These are phyloP conservation scores for Chaetomiaceae sp. DNA, from an alignment of 2,329 filamentous ascomycete species.

Conservation along the genomic window DNA sequence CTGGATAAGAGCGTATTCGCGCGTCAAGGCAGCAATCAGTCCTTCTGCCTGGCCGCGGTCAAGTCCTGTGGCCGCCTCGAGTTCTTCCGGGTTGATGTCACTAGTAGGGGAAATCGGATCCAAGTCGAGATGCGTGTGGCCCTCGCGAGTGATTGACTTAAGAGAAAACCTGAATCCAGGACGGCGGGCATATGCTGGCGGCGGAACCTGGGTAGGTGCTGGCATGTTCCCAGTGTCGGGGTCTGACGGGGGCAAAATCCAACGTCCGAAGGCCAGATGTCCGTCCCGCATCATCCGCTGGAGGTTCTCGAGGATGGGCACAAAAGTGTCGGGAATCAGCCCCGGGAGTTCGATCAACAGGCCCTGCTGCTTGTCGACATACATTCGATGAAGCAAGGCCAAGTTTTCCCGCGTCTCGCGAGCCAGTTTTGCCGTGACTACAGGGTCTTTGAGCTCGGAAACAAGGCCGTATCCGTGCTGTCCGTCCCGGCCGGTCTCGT, in stretches of 20 bases:
- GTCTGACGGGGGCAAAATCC: conserved; percentile 9
- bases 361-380: conserved; percentile 5
- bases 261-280: conserved; percentile 10
- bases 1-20: conserved; percentile 58
- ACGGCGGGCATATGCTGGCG: neutral
- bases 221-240: neutral
- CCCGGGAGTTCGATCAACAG: conserved; percentile 14
- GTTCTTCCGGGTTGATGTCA: neutral
- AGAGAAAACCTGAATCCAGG: conserved; percentile 12
- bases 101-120: neutral
- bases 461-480: conserved; percentile 9
- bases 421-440: conserved; percentile 7
- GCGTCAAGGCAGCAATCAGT: conserved; percentile 47
- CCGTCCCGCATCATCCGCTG: conserved; percentile 15
- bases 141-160: neutral
- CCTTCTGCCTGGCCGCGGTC: conserved; percentile 49
- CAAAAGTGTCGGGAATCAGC: conserved; percentile 17
- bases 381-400: conserved; percentile 4
- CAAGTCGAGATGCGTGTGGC: neutral
- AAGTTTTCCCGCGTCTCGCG: neutral
- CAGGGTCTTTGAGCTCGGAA: neutral
- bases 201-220: neutral
- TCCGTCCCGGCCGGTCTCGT: neutral
- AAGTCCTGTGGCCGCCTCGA: conserved; percentile 33
- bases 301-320: conserved; percentile 16